Evolutionary conservation across 2,329 filamentous ascomycete species (phyloP).

Genomic region (Pseudocercospora musae): DNA sequence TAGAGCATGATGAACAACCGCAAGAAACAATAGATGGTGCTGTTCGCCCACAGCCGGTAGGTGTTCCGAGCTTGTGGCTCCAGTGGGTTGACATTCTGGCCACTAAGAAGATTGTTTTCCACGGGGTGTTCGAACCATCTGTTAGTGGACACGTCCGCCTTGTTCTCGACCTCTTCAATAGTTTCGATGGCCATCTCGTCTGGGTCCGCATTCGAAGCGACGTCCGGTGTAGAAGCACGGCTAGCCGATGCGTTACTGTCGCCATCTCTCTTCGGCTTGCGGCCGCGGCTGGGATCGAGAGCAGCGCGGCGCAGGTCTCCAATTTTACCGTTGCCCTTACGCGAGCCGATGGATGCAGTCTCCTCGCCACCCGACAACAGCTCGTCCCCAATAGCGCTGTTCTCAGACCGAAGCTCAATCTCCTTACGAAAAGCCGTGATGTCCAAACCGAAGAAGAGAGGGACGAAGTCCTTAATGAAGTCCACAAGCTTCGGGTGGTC

Average conservation of each 20-base stretch:
- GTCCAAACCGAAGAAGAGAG: slow-evolving; percentile 51
- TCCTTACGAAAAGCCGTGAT: slow-evolving; percentile 62
- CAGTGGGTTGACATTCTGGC: slow-evolving; percentile 67
- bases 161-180: slow-evolving; percentile 27
- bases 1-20: slow-evolving; percentile 91
- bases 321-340: slow-evolving; percentile 47
- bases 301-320: slow-evolving; percentile 81
- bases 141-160: slow-evolving; percentile 61
- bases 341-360: slow-evolving; percentile 65
- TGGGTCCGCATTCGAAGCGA: slow-evolving; percentile 72
- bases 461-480: slow-evolving; percentile 51
- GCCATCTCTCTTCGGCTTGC: slow-evolving; percentile 69
- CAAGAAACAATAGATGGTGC: slow-evolving; percentile 91
- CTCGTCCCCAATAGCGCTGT: slow-evolving; percentile 76
- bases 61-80: slow-evolving; percentile 75
- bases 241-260: slow-evolving; percentile 69
- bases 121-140: slow-evolving; percentile 62
- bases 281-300: slow-evolving; percentile 74
- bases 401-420: slow-evolving; percentile 41
- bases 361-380: slow-evolving; percentile 62
- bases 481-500: slow-evolving; percentile 45
- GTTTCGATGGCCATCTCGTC: slow-evolving; percentile 62
- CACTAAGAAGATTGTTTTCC: slow-evolving; percentile 53
- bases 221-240: slow-evolving; percentile 85
- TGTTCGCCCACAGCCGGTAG: slow-evolving; percentile 89